These are phyloP conservation scores for Capsicum rhomboideum DNA, from an alignment of 257 asterid species.

Conservation along the genomic window DNA sequence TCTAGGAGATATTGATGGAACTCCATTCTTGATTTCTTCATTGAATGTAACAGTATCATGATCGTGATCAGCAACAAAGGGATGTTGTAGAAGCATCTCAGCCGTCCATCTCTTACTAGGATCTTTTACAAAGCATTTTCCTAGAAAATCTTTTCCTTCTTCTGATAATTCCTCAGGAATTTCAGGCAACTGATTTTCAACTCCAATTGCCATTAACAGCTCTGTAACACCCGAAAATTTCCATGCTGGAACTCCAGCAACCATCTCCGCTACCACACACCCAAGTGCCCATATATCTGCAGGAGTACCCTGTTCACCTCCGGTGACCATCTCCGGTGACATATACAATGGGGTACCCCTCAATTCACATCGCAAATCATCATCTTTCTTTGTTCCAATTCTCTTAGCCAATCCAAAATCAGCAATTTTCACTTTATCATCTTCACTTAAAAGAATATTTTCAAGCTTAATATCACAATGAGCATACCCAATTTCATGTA, in stretches of 20 bases:
- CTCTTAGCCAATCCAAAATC: conserved; percentile 83
- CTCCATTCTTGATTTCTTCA: background rate
- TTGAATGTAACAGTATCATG: conserved; percentile 3
- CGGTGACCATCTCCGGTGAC: conserved; percentile 84
- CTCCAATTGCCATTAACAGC: conserved; percentile 57
- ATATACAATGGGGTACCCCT: conserved; percentile 92
- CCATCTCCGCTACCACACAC: conserved; percentile 72
- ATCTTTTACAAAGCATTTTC: conserved; percentile 52
- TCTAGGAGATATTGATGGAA: conserved; percentile 44
- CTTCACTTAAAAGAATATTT: conserved; percentile 41
- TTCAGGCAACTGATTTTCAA: conserved; percentile 50
- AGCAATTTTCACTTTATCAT: conserved; percentile 49
- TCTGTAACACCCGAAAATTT: conserved; percentile 35
- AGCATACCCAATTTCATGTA: conserved; percentile 57
- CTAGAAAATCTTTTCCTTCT: conserved; percentile 60
- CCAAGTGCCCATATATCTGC: conserved; percentile 90
- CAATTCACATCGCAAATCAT: conserved; percentile 22
- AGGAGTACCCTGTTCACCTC: conserved; percentile 51
- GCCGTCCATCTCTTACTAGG: conserved; percentile 83
- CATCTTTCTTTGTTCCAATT: conserved; percentile 2
- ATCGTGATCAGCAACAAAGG: conserved; percentile 30
- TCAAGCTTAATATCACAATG: conserved; percentile 89
- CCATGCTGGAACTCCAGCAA: conserved; percentile 55
- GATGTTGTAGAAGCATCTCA: conserved; percentile 77
- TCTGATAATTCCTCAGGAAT: conserved; percentile 42